Evolutionary conservation across 208 protist species (phyloP).

Genomic region (Leishmania lainsoni): DNA sequence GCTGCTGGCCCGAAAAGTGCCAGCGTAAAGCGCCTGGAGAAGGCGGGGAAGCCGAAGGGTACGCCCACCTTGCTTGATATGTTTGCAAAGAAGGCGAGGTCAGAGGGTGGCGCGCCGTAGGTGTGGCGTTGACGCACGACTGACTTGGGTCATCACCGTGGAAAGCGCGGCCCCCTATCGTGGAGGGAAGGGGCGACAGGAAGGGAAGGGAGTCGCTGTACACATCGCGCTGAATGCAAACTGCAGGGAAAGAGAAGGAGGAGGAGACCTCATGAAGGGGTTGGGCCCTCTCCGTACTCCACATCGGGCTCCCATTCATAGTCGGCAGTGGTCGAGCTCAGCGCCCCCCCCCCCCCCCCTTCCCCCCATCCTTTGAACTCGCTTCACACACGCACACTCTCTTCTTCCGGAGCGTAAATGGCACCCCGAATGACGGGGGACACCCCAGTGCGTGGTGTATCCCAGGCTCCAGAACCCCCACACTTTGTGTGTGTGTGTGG

Average conservation of each 20-base stretch:
- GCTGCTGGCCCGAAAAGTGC: conserved; percentile 36
- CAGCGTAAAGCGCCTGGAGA: conserved; percentile 60
- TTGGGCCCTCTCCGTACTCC: not conserved
- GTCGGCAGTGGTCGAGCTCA: not conserved
- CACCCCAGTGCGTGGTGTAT: not conserved
- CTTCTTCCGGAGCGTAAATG: not conserved
- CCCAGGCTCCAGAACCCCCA: too few relatives aligned
- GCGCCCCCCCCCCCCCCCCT: too few relatives aligned
- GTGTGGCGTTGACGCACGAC: not conserved
- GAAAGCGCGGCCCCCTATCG: too few relatives aligned
- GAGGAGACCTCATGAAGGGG: not conserved
- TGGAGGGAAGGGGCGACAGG: too few relatives aligned
- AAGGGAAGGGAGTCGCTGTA: too few relatives aligned
- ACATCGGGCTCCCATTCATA: not conserved
- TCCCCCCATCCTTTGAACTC: not conserved
- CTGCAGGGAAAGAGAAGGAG: too few relatives aligned
- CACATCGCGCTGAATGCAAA: too few relatives aligned
- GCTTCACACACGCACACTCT: not conserved
- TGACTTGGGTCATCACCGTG: not conserved
- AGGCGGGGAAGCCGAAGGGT: conserved; percentile 53
- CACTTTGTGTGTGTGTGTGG: not conserved
- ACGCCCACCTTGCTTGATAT: conserved; percentile 64
- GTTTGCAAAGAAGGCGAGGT: conserved; percentile 50
- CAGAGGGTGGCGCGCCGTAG: not conserved
- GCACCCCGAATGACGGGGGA: not conserved